Base-by-base conservation (phyloP, 208 protist genomes). In the Tetramitus jugosus region DNA sequence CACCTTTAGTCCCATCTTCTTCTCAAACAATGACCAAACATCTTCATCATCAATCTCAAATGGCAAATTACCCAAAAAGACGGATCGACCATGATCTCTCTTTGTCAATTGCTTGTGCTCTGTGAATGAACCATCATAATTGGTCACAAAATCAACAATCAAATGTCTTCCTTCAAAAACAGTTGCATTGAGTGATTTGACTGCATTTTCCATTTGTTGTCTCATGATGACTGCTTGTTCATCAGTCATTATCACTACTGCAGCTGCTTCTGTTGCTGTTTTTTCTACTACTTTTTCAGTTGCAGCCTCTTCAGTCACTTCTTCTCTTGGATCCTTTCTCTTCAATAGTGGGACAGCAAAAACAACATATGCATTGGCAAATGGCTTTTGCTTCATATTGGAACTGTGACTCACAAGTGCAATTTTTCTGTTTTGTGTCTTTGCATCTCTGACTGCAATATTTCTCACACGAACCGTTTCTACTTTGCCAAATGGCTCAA, bases 1-100 rank as follows among this genome's bases (percentile, higher is more conserved):
- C n/a, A 71, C 35, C 29, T 62, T 62, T 3, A 31, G 26, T 56
- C 20, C 20, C 4, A 4, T 23, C 29, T 62, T 62, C n/a, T 23
- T 62, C 49, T 43, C 39, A 46, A 49, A 49, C 33, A 42, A 8
- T 33, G 4, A 29, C 64, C 64, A 71, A 49, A 71, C 23, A 33
- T 71, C 64, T 71, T 71, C 64, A 35, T 71, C 64, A 49, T 71
- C 64, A 49, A 49, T 33, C 23, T 71, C 64, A 71, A 71, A 71
- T 29, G 64, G 64, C n/a, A 71, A 71, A 13, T 71, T 71, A 42
- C 35, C 31, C 13, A 71, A n/a, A n/a, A 71, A 71, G 3, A 71
- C 39, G 0, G 39, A 49, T 35, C 49, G 13, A 0, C 49, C 49
- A 14, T 71, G 31, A 31, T 71, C 64, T 33, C n/a, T 49, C 8